Percentiles rank a stretch among this genome's conserved stretches.
phyloP scores from a whole-genome alignment of 345 rosid genomes.

The Brassica cretica region DNA sequence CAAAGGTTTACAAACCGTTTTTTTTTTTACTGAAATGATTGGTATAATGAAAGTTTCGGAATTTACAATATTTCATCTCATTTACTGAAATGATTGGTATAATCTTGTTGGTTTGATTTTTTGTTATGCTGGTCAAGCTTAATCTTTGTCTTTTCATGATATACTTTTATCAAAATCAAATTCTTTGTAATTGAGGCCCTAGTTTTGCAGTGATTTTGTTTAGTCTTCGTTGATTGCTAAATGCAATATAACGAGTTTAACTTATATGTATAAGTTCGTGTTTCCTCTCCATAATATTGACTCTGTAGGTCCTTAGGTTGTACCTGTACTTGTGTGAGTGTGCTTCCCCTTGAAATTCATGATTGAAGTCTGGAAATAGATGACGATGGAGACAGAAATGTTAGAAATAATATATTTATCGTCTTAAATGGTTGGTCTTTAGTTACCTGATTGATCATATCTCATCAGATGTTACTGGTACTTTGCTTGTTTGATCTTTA shows the following conservation, averaged over 20 bases:
- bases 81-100: neutral
- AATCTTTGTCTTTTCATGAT: neutral
- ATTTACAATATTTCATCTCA: neutral
- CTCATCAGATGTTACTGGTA: neutral
- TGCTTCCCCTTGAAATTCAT: neutral
- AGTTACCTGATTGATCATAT: neutral
- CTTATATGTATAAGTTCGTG: neutral
- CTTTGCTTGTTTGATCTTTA: neutral
- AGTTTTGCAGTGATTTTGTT: neutral
- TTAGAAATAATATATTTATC: neutral
- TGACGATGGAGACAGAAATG: neutral
- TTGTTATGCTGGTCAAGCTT: neutral
- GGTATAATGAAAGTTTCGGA: neutral
- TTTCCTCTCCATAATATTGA: neutral
- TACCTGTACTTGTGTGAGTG: neutral
- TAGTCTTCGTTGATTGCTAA: neutral
- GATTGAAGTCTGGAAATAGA: neutral
- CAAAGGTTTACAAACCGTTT: neutral
- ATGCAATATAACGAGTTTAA: neutral
- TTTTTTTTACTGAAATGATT: neutral
- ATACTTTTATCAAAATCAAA: neutral
- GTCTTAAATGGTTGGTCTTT: neutral
- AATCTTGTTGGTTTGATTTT: neutral
- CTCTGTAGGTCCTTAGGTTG: neutral
- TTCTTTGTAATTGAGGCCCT: neutral